Base-by-base conservation (phyloP, 495 filamentous ascomycete genomes). In the Aspergillus egyptiacus region DNA sequence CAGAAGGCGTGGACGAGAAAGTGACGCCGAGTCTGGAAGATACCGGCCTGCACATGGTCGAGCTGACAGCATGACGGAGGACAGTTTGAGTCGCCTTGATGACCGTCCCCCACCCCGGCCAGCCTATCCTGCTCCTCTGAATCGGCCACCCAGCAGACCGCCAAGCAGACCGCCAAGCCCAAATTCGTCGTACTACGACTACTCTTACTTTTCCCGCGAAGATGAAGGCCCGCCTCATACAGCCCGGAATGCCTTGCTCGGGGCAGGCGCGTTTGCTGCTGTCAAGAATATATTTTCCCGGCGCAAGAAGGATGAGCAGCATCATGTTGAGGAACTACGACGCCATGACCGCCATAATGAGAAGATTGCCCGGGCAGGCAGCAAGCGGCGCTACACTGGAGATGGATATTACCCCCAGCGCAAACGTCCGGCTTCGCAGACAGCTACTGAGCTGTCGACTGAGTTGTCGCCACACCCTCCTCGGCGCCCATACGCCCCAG, bases 261-360 rank as follows among this genome's bases (percentile, higher is more conserved):
- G 79, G 2, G 68, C 88, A 5, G 89, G 89, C 9, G 75, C 77
- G 6, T 65, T 77, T 70, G 69, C 85, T 60, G 66, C 87, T 54
- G 63, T 79, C 67, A 64, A 82, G 63, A 85, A 82, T 60, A 73
- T 82, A 56, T 81, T 84, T 56, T 81, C 75, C 28, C 78, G 78
- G 37, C 70, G 78, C 9, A 77, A 74, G 52, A 78, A 79, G n/a
- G 81, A 79, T 55, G 83, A 87, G 43, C 73, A 87, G 33, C 76
- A 73, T 13, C 74, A 83, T n/a, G 41, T 86, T 13, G 80, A 82
- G 25, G 75, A 78, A 2, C 71, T 86, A 17, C 77, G 73, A 33
- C 65, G 66, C 33, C 71, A 64, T 30, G 77, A 83, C 23, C 60
- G 70, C n/a, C 72, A 86, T 28, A 79, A 86, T 28, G 82, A 85